These are phyloP conservation scores for Turritis glabra DNA, from an alignment of 345 rosid species.

Conservation along the genomic window DNA sequence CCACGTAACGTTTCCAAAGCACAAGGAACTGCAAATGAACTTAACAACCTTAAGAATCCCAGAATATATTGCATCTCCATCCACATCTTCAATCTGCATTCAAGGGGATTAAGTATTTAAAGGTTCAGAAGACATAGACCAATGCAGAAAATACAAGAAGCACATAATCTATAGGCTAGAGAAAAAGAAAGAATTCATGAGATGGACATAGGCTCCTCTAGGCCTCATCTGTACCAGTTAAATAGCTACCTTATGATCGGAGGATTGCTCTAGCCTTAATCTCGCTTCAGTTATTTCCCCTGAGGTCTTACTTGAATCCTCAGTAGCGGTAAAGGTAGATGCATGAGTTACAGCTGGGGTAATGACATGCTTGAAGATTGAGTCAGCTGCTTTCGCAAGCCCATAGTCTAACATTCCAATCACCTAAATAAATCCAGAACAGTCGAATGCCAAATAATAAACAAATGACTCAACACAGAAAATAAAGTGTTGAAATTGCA, in stretches of 20 bases:
- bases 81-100: conserved; percentile 54
- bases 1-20: conserved; percentile 80
- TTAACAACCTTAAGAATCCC: conserved; percentile 62
- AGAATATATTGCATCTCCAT: conserved; percentile 63
- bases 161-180: conserved; percentile 8
- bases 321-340: conserved; percentile 54
- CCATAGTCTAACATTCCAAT: conserved; percentile 84
- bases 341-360: conserved; percentile 66
- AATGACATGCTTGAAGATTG: conserved; percentile 77
- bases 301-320: conserved; percentile 49
- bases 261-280: conserved; percentile 54
- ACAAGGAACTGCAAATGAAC: conserved; percentile 61
- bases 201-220: not conserved
- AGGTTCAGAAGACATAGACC: not conserved
- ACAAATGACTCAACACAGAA: not conserved
- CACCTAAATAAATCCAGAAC: conserved; percentile 52
- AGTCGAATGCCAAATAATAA: conserved; percentile 6
- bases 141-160: not conserved
- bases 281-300: conserved; percentile 52
- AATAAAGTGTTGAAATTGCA: not conserved
- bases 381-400: conserved; percentile 86
- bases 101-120: conserved; percentile 1
- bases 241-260: conserved; percentile 51
- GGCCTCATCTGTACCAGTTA: not conserved
- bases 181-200: conserved; percentile 19